Evolutionary conservation across 2,329 filamentous ascomycete species (phyloP), one percentile per base, ranked within the genome.

Genomic region (Monilinia fructigena): DNA sequence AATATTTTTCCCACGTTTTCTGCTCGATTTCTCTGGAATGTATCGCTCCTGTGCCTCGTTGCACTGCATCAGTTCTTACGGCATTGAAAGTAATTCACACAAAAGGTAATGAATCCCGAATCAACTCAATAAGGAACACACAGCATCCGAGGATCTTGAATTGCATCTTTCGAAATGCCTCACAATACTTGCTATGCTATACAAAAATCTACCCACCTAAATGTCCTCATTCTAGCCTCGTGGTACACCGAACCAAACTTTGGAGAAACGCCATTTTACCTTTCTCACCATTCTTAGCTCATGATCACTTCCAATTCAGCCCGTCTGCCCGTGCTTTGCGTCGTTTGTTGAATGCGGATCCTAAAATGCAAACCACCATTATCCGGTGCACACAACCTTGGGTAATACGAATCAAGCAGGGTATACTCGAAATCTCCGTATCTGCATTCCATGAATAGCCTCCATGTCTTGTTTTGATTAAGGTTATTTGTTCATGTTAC

Each of bases 231-330:
- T 61, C 23, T 23, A 60, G 23, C 63, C 63, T 53, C 31, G 31
- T 59, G 63, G 38, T 53, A 45, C 54, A 65, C 47, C 55, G 16
- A 65, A 23, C 42, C 63, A 53, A 48, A 65, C 35, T 45, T 65
- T 60, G n/a, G 14, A 7, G 20, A 23, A 28, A 26, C n/a, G 38
- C 45, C 42, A 38, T 52, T 23, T n/a, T 16, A 4, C 28, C 28
- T 14, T 20, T 20, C 16, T 56, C 31, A 11, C 26, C 18, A 20
- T 58, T 50, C 16, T 45, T n/a, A 16, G 31, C 62, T 55, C 18
- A 42, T 56, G 62, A 59, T 31, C 62, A 58, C 31, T 20, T 50
- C 31, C 4, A 4, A 2, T n/a, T 59, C 52, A 38, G 26, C 12
- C 53, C 45, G 53, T 28, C 40, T 8, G 35, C 40, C 20, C 12